phyloP scores from a whole-genome alignment of 495 filamentous ascomycete species.

The Penicillium simplicissimum region DNA sequence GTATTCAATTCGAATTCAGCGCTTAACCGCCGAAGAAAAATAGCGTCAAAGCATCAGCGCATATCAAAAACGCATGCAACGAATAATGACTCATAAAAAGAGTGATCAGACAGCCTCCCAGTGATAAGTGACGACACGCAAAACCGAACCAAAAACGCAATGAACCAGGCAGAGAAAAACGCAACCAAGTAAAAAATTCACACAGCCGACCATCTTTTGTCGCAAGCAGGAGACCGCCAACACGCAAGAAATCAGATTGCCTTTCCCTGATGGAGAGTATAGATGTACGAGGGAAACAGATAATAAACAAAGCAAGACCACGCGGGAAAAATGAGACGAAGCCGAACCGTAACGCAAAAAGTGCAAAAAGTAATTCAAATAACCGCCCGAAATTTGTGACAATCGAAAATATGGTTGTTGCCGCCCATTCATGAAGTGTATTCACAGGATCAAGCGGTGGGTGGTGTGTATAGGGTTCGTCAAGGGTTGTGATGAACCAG shows the following conservation, averaged over 20 bases:
- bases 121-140: conserved; percentile 22
- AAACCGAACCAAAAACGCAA: conserved; percentile 13
- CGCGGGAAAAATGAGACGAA: conserved; percentile 2
- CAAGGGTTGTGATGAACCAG: background rate
- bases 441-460: conserved; percentile 1
- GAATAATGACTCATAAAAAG: conserved; percentile 21
- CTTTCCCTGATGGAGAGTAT: conserved; percentile 26
- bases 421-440: background rate
- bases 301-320: conserved; percentile 29
- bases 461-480: conserved; percentile 1
- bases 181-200: conserved; percentile 29
- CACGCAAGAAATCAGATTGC: conserved; percentile 25
- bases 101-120: conserved; percentile 55
- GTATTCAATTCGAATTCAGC: conserved; percentile 14
- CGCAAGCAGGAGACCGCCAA: conserved; percentile 22
- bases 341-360: conserved; percentile 16
- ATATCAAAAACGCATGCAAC: conserved; percentile 19
- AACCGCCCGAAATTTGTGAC: conserved; percentile 37
- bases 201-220: conserved; percentile 35
- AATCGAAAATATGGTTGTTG: conserved; percentile 17
- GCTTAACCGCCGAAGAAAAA: conserved; percentile 13
- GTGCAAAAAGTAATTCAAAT: conserved; percentile 22
- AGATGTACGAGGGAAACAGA: conserved; percentile 29
- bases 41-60: conserved; percentile 14
- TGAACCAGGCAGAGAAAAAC: conserved; percentile 6